Conservation (phyloP, 1,139 yeast species). For the Saccharomycopsis hybrid region DNA sequence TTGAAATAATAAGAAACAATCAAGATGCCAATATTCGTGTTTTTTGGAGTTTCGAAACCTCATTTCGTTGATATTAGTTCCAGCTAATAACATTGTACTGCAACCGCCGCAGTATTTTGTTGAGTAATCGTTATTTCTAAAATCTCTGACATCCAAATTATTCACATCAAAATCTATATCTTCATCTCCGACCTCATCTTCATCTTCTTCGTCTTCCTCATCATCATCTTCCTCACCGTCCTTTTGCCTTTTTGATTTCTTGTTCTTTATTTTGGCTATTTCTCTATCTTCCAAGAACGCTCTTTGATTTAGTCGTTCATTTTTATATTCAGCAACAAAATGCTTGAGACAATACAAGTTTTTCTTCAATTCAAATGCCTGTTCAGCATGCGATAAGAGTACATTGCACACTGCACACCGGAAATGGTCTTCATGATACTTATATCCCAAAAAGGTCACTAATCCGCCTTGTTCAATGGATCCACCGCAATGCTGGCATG, state of each 20-base stretch:
- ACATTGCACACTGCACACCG: conserved; percentile 11
- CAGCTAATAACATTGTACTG: conserved; percentile 17
- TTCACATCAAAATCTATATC: background rate
- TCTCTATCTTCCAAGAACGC: conserved; percentile 2
- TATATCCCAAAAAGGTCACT: conserved; percentile 15
- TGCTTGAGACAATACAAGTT: conserved; percentile 12
- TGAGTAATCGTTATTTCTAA: conserved; percentile 17
- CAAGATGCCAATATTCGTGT: conserved; percentile 18
- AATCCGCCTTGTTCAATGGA: conserved; percentile 16
- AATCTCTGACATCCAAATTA: conserved; percentile 18
- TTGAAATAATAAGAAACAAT: conserved; percentile 12
- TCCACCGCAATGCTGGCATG: conserved; percentile 11
- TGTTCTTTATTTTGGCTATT: background rate
- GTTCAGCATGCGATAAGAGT: background rate
- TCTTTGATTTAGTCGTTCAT: conserved; percentile 3
- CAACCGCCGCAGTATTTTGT: conserved; percentile 20
- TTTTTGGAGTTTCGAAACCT: conserved; percentile 3
- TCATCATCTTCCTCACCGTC: conserved; percentile 1
- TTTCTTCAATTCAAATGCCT: conserved; percentile 14
- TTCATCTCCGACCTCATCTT: conserved; percentile 1
- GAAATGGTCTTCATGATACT: conserved; percentile 19
- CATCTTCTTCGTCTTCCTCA: conserved; percentile 1
- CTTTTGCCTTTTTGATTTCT: background rate
- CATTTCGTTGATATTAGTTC: conserved; percentile 14
- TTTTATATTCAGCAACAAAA: conserved; percentile 14